phyloP scores from a whole-genome alignment of 106 monocot genomes.

The Dioscorea zingiberensis region DNA sequence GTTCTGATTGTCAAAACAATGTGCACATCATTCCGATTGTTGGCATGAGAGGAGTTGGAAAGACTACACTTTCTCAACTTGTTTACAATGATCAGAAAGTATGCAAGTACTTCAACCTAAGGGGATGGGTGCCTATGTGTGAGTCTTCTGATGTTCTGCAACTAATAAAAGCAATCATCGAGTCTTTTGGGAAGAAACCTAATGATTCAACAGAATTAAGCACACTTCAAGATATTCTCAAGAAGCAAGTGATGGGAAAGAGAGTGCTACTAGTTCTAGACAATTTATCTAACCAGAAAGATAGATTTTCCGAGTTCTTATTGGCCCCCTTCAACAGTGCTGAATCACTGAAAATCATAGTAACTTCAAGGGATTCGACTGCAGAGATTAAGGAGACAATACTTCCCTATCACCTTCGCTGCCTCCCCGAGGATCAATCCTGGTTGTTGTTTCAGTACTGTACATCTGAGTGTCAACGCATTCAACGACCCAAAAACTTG shows the following conservation, averaged over 20 bases:
- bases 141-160: conserved; percentile 1
- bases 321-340: background rate
- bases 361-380: conserved; percentile 17
- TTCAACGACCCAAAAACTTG: too few relatives aligned
- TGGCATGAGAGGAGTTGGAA: conserved; percentile 7
- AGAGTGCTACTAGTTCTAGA: conserved; percentile 25
- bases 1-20: background rate
- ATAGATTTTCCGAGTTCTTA: conserved; percentile 8
- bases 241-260: conserved; percentile 8
- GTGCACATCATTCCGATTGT: background rate
- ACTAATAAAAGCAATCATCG: conserved; percentile 13
- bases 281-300: conserved; percentile 17
- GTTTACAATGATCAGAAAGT: conserved; percentile 19
- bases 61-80: conserved; percentile 30
- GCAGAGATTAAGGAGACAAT: conserved; percentile 5
- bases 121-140: conserved; percentile 20
- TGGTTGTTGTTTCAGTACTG: conserved; percentile 15
- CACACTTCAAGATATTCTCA: background rate
- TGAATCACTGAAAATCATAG: conserved; percentile 11
- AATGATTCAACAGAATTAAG: background rate
- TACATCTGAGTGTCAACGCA: background rate
- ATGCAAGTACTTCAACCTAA: background rate
- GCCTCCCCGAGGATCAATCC: conserved; percentile 10
- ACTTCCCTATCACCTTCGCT: background rate
- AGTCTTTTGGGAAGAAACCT: background rate